Percentiles rank a stretch among this genome's conserved stretches.
Conservation (phyloP, 1,284 basidiomycete species). For the Pseudozyma tsukubaensis region DNA sequence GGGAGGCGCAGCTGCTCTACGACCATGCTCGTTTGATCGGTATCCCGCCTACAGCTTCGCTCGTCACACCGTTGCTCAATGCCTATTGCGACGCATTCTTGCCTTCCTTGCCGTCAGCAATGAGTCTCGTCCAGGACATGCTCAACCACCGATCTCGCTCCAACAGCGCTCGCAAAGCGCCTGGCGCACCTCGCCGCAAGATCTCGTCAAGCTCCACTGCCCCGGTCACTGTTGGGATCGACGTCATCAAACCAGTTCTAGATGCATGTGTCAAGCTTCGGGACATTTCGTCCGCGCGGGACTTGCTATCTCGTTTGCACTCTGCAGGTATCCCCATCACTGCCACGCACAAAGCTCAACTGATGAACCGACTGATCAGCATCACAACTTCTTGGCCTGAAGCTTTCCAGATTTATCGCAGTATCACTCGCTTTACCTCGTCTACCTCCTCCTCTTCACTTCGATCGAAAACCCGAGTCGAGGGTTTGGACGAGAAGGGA, state of each 20-base stretch:
- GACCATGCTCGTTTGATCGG: slow-evolving; percentile 30
- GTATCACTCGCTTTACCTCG: slow-evolving; percentile 18
- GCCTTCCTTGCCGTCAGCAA: slow-evolving; percentile 46
- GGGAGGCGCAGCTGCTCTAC: slow-evolving; percentile 54
- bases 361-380: slow-evolving; percentile 28
- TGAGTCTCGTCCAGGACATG: slow-evolving; percentile 43
- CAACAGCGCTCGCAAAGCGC: neutral
- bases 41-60: slow-evolving; percentile 31
- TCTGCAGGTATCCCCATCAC: slow-evolving; percentile 19
- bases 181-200: neutral
- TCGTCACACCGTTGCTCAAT: slow-evolving; percentile 49
- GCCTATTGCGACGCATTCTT: slow-evolving; percentile 58
- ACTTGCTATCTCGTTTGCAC: slow-evolving; percentile 30
- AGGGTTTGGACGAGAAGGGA: slow-evolving; percentile 17
- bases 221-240: slow-evolving; percentile 1
- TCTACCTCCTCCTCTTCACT: neutral
- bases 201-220: neutral
- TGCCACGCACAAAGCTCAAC: slow-evolving; percentile 12
- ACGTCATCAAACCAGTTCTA: slow-evolving; percentile 38
- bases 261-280: slow-evolving; percentile 46
- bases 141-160: slow-evolving; percentile 12
- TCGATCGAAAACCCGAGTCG: neutral
- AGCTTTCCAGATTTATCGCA: slow-evolving; percentile 43
- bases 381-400: slow-evolving; percentile 42
- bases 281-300: slow-evolving; percentile 33